Evolutionary conservation across 129 eudicot genomes (phyloP).

Genomic region (Tagetes erecta): DNA sequence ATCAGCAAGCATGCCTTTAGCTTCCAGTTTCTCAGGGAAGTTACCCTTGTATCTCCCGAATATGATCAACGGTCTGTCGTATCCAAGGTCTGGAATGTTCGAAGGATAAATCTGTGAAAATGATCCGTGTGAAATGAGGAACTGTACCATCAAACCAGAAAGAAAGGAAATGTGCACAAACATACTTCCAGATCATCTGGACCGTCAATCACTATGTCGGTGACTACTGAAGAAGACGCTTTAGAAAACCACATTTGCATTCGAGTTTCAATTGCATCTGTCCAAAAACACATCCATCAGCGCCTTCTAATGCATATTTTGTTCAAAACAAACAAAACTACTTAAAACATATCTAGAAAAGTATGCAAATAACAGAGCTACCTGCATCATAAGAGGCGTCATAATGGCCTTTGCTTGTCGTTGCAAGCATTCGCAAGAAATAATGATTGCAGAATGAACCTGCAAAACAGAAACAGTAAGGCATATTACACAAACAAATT

Average conservation of each 20-base stretch:
- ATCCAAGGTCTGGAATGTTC: slow-evolving; percentile 71
- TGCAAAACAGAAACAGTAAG: slow-evolving; percentile 19
- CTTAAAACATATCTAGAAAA: neutral
- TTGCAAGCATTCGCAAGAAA: slow-evolving; percentile 80
- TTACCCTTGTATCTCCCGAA: slow-evolving; percentile 74
- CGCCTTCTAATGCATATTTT: slow-evolving; percentile 2
- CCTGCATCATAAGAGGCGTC: slow-evolving; percentile 76
- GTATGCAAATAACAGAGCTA: neutral
- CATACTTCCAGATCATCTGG: slow-evolving; percentile 75
- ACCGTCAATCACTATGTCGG: slow-evolving; percentile 59
- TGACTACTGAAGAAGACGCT: slow-evolving; percentile 62
- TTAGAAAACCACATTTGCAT: slow-evolving; percentile 54
- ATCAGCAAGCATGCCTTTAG: slow-evolving; percentile 56
- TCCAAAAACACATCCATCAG: slow-evolving; percentile 19
- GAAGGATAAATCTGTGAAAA: slow-evolving; percentile 67
- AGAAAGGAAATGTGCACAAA: slow-evolving; percentile 2
- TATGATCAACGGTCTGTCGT: slow-evolving; percentile 63
- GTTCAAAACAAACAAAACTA: neutral
- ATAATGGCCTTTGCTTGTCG: slow-evolving; percentile 61
- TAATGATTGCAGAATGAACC: slow-evolving; percentile 86
- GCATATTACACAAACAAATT: neutral
- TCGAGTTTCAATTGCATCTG: slow-evolving; percentile 70
- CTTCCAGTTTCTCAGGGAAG: slow-evolving; percentile 61
- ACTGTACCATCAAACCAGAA: neutral
- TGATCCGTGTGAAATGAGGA: neutral